Evolutionary conservation across 768 basidiomycete genomes (phyloP), one percentile per base, ranked within the genome.

Genomic region (Podaxis sp.): DNA sequence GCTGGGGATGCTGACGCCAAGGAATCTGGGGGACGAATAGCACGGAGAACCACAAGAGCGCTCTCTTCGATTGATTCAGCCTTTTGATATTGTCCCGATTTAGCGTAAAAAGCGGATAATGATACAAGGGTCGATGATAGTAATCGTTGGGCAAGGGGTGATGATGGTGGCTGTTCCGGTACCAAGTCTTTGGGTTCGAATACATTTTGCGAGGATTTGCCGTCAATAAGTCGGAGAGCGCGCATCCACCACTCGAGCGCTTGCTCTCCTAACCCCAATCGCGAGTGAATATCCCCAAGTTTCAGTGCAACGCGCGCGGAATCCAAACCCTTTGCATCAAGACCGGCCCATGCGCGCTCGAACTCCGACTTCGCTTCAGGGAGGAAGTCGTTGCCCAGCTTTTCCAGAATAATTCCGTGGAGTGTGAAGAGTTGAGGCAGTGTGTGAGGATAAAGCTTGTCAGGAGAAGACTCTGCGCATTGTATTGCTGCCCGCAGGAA

Each of bases 201-300:
- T 8, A 26, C 20, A 50, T 28, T 24, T 56, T 50, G 22, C 4
- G 54, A 49, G 10, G 67, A 65, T 3, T 70, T 69, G n/a, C 75
- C 78, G 62, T 75, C 71, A 15, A 77, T 74, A 30, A 90, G 73
- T 50, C 77, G 72, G 28, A 89, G 75, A 12, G 88, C 80, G 46
- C 82, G 81, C 8, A 76, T 69, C 91, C 90, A 93, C 91, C 90
- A 92, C 28, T 75, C 68, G 49, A 88, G 67, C 4, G 89, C 89
- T 49, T 83, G 83, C 8, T 77, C 75, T 8, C 72, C 66, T 24
- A 85, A 76, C 5, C 85, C 84, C 26, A 90, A 73, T 38, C 85
- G 80, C 56, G 77, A 75, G 70, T 79, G 84, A 60, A 92, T 71
- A 70, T 91, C 84, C 12, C 91, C 91, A 1, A 93, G 77, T 73